phyloP scores from a whole-genome alignment of 2,329 filamentous ascomycete species.

The Colletotrichum agaves region DNA sequence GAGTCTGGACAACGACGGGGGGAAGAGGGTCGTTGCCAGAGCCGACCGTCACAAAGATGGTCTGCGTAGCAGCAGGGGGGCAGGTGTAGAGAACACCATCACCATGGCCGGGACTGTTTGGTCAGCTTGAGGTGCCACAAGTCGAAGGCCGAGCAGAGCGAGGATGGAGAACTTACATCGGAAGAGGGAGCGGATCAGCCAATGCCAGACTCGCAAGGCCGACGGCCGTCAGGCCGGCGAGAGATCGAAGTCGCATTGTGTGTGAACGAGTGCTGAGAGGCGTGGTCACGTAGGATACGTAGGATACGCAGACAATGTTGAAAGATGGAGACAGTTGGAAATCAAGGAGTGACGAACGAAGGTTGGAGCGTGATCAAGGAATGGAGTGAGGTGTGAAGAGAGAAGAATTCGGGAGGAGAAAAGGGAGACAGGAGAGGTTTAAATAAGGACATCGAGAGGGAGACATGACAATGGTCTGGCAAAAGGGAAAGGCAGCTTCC shows the following conservation, averaged over 20 bases:
- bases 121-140: constrained; percentile 28
- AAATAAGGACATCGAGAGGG: background rate
- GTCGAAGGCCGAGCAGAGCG: background rate
- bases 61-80: constrained; percentile 51
- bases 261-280: constrained; percentile 8
- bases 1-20: constrained; percentile 26
- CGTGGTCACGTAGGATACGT: constrained; percentile 8
- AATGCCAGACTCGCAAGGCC: constrained; percentile 47
- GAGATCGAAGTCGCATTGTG: constrained; percentile 52
- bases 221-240: constrained; percentile 50
- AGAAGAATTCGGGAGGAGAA: background rate
- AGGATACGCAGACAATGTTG: constrained; percentile 24
- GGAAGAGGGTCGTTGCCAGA: constrained; percentile 43
- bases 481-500: background rate
- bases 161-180: constrained; percentile 44
- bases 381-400: constrained; percentile 14
- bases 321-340: constrained; percentile 27
- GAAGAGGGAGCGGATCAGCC: constrained; percentile 46
- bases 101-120: constrained; percentile 36
- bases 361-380: constrained; percentile 25
- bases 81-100: constrained; percentile 44
- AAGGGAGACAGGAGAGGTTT: background rate
- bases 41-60: constrained; percentile 60
- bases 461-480: background rate
- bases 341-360: constrained; percentile 26